Evolutionary conservation across 2,329 filamentous ascomycete species (phyloP), one percentile per base, ranked within the genome.

Genomic region (Penicillium rolfsii): DNA sequence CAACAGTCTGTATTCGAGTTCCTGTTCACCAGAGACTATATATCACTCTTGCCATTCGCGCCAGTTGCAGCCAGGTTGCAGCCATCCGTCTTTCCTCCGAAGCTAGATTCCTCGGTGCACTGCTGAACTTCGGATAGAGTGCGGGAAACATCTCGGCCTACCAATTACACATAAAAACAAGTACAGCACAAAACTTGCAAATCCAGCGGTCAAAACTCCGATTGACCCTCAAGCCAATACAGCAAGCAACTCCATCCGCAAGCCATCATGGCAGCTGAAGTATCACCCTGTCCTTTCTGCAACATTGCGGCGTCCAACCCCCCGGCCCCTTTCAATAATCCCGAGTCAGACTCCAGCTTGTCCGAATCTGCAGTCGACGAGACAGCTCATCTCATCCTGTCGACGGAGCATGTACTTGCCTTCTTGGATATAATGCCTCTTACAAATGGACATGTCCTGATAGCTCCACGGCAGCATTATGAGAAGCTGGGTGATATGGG

Each of bases 381-480:
- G 55, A 66, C 69, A 22, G 71, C 77, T 0, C 72, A 85, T 70
- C 73, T 97, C 33, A 85, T 97, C 35, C 85, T 97, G 60, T 91
- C 91, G 2, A 95, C 91, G 0, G 87, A 87, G 1, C 76, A 87
- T 63, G 86, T 95, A 30, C 80, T 98, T 64, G 93, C 93, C 45
- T 98, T 98, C 78, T 84, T 98, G 69, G 94, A 98, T 79, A 97
- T 97, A 71, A 85, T 96, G 81, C 95, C 95, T 0, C 86, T 98
- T 55, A 90, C 91, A 0, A 82, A 82, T 0, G 93, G 93, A 1
- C 94, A 98, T 81, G 77, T 97, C 6, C 84, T 98, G 0, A 84
- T 98, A 36, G 91, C 89, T 57, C 90, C 93, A 8, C 85, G 95
- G 43, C 73, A 80, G 38, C 95, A 98, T 80, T 85, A 87, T 59